Evolutionary conservation across 192 early-diverging fungal genomes (phyloP).

Genomic region (Coemansia sp.): DNA sequence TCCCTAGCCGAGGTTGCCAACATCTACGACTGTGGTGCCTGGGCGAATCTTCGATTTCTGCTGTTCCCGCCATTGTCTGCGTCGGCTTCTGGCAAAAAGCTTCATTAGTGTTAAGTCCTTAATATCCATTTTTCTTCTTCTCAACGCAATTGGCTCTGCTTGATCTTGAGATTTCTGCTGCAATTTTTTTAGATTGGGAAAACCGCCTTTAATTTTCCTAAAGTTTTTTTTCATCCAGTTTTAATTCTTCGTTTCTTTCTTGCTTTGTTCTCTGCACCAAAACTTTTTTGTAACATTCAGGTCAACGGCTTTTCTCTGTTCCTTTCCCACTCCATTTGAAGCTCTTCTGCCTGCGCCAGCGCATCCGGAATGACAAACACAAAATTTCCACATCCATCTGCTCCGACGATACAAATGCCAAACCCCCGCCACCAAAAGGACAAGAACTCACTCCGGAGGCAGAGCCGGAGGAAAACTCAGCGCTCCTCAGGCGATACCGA

Average conservation of each 20-base stretch:
- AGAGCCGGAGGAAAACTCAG: background rate
- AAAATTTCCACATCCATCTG: conserved; percentile 53
- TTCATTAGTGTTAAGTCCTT: background rate
- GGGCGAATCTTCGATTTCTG: conserved; percentile 37
- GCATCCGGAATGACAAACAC: conserved; percentile 36
- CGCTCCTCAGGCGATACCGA: background rate
- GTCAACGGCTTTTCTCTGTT: background rate
- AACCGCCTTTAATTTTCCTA: background rate
- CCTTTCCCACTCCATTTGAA: background rate
- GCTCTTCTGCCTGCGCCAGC: conserved; percentile 1
- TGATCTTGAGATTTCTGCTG: background rate
- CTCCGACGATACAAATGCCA: conserved; percentile 45
- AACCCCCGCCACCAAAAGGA: background rate
- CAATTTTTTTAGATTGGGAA: conserved; percentile 3
- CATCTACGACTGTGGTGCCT: conserved; percentile 41
- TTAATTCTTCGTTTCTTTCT: too few species aligned
- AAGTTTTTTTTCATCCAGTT: background rate
- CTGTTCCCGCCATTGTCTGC: conserved; percentile 19
- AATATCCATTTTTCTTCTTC: background rate
- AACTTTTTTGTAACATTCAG: background rate
- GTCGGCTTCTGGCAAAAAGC: background rate
- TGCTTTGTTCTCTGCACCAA: background rate
- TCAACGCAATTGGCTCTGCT: background rate
- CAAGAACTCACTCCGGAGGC: background rate
- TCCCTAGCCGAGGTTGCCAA: conserved; percentile 45